Evolutionary conservation across 805 yeast genomes (phyloP).

Genomic region (Nakazawaea sp.): DNA sequence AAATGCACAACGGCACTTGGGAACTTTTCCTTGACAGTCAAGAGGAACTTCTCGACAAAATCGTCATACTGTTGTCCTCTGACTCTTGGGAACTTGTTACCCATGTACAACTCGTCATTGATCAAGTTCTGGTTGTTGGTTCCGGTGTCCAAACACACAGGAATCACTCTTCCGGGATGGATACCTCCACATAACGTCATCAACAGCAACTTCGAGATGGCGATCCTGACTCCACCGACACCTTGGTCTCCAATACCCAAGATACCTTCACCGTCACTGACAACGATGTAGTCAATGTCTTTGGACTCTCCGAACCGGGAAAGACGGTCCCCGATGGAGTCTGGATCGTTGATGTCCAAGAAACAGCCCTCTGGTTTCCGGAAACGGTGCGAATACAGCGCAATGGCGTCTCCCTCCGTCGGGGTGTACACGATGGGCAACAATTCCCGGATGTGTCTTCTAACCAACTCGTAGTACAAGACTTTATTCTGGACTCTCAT

Average conservation of each 20-base stretch:
- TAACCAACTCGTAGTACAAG: constrained; percentile 79
- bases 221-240: constrained; percentile 90
- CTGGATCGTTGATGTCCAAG: constrained; percentile 76
- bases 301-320: constrained; percentile 77
- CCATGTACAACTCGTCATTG: constrained; percentile 86
- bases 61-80: constrained; percentile 83
- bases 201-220: constrained; percentile 85
- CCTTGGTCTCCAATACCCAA: constrained; percentile 98
- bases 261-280: constrained; percentile 96
- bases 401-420: constrained; percentile 95
- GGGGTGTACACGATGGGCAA: constrained; percentile 83
- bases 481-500: constrained; percentile 91
- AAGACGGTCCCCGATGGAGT: constrained; percentile 69
- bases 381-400: constrained; percentile 85
- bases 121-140: constrained; percentile 80
- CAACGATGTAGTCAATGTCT: constrained; percentile 92
- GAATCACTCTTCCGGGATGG: constrained; percentile 91
- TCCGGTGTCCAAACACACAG: constrained; percentile 88
- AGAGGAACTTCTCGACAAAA: constrained; percentile 75
- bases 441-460: constrained; percentile 82
- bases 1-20: constrained; percentile 92
- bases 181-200: constrained; percentile 98
- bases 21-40: constrained; percentile 63
- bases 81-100: constrained; percentile 80
- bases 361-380: constrained; percentile 96